Evolutionary conservation across 106 monocot species (phyloP).

Genomic region (Dioscorea zingiberensis): DNA sequence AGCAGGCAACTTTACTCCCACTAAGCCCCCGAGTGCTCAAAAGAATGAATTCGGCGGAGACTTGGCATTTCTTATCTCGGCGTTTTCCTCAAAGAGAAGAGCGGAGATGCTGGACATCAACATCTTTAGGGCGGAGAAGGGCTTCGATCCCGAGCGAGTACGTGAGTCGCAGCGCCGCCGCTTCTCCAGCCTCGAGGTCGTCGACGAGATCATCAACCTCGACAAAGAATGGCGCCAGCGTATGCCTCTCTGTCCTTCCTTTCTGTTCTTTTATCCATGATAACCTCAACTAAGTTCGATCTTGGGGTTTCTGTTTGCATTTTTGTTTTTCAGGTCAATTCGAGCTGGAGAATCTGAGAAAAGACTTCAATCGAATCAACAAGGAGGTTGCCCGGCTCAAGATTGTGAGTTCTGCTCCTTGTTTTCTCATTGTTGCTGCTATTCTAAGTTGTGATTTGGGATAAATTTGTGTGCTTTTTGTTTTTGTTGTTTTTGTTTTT

Average conservation of each 20-base stretch:
- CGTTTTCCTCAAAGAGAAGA: no score
- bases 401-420: constrained; percentile 30
- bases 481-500: no score
- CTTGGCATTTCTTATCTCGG: no score
- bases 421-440: not conserved
- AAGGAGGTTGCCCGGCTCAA: constrained; percentile 80
- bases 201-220: constrained; percentile 85
- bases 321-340: constrained; percentile 64
- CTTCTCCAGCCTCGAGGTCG: constrained; percentile 72
- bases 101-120: constrained; percentile 80
- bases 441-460: no score
- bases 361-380: constrained; percentile 86
- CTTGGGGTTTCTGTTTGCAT: not conserved
- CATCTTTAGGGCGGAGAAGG: constrained; percentile 70
- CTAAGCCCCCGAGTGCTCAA: no score
- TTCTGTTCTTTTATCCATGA: not conserved
- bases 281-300: not conserved
- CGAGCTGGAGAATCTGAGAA: constrained; percentile 69
- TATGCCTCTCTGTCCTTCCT: constrained; percentile 1
- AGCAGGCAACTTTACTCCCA: no score
- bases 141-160: constrained; percentile 56
- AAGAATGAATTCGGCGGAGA: no score
- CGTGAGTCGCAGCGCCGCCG: constrained; percentile 95
- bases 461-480: not conserved
- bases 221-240: constrained; percentile 93